Conservation (phyloP, 129 eudicot genomes). For the Scalesia atractyloides region DNA sequence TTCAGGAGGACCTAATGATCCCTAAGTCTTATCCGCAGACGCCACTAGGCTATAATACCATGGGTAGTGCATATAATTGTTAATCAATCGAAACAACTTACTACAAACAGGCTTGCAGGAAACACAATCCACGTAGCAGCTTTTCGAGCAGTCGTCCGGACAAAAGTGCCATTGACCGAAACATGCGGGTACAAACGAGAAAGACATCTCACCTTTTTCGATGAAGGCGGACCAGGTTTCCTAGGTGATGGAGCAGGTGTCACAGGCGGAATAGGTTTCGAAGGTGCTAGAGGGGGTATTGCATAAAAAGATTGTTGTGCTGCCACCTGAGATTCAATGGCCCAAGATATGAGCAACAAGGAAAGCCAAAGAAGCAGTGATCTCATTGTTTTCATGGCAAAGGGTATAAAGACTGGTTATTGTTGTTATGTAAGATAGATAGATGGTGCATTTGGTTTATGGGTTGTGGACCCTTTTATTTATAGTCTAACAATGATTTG, state of each 20-base stretch:
- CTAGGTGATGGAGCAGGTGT: neutral
- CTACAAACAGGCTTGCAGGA: slow-evolving; percentile 51
- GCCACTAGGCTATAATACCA: too few species aligned
- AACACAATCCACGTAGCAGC: slow-evolving; percentile 41
- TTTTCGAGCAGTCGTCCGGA: slow-evolving; percentile 21
- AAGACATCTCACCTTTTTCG: slow-evolving; percentile 30
- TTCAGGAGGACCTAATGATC: too few species aligned
- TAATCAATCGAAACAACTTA: slow-evolving; percentile 26
- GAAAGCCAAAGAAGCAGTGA: slow-evolving; percentile 24
- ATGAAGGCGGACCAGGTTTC: too few species aligned
- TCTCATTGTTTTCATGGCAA: slow-evolving; percentile 2
- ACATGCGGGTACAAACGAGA: slow-evolving; percentile 29
- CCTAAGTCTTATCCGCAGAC: too few species aligned
- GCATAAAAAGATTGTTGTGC: neutral
- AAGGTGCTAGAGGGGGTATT: neutral
- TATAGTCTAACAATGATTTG: neutral
- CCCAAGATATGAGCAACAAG: slow-evolving; percentile 21
- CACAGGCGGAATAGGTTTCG: neutral
- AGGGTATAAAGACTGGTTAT: neutral
- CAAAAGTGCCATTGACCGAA: slow-evolving; percentile 14
- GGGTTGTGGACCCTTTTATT: slow-evolving; percentile 1
- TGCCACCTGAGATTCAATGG: neutral
- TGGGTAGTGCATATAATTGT: too few species aligned
- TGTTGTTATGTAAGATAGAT: neutral
- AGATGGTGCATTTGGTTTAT: slow-evolving; percentile 14